phyloP scores from a whole-genome alignment of 192 early-diverging fungal genomes.

The Backusella tarrabulga region DNA sequence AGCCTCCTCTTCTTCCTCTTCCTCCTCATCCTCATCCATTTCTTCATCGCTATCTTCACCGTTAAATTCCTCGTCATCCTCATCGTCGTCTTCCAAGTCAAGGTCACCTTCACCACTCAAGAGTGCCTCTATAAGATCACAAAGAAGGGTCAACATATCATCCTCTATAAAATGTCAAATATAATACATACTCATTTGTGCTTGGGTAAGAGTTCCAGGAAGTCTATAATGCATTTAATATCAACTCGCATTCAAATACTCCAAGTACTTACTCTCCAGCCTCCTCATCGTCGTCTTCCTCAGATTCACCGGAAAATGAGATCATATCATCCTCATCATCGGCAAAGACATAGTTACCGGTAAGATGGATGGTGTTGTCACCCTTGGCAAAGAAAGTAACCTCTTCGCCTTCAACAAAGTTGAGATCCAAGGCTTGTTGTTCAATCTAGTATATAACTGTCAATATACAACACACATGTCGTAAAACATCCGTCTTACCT shows the following conservation, averaged over 20 bases:
- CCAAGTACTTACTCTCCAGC: neutral
- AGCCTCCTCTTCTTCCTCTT: conserved; percentile 33
- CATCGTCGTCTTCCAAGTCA: conserved; percentile 29
- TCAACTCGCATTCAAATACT: neutral
- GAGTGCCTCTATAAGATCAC: neutral
- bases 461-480: neutral
- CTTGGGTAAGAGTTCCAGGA: neutral
- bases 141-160: neutral
- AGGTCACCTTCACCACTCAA: conserved; percentile 10
- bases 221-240: neutral
- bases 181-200: neutral
- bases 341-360: conserved; percentile 66
- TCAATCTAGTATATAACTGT: conserved; percentile 45
- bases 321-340: conserved; percentile 33
- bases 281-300: neutral
- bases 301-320: conserved; percentile 8
- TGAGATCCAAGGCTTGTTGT: conserved; percentile 70
- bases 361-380: conserved; percentile 63
- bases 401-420: conserved; percentile 76
- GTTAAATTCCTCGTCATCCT: conserved; percentile 4
- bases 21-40: conserved; percentile 30
- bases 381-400: conserved; percentile 75
- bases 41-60: conserved; percentile 24
- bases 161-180: neutral
- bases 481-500: conserved; percentile 24